A percentile compares a stretch with the other conserved stretches of the same genome.
phyloP scores from a whole-genome alignment of 176 grass and related monocot species.

The Urochloa ruziziensis region DNA sequence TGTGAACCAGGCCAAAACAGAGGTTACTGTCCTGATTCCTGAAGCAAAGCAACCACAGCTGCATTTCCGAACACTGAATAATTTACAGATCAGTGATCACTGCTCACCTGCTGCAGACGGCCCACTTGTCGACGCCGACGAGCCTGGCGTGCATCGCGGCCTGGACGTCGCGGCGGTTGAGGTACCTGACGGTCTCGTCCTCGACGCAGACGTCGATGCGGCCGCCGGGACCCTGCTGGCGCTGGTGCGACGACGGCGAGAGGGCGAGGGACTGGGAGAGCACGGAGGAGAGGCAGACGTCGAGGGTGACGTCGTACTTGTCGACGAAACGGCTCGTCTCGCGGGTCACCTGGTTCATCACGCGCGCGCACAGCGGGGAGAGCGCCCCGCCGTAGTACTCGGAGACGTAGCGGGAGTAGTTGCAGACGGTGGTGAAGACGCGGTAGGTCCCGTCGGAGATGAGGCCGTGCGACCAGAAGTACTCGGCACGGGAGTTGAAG shows the following conservation, averaged over 20 bases:
- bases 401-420: slow-evolving; percentile 91
- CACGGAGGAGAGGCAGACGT: slow-evolving; percentile 89
- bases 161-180: slow-evolving; percentile 88
- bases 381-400: slow-evolving; percentile 91
- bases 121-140: slow-evolving; percentile 72
- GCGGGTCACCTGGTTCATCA: slow-evolving; percentile 94
- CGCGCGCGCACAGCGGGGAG: slow-evolving; percentile 64
- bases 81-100: too few species aligned
- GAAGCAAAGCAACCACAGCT: too few species aligned
- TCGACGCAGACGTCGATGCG: slow-evolving; percentile 91
- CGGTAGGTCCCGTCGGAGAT: slow-evolving; percentile 89
- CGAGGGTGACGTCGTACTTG: slow-evolving; percentile 97
- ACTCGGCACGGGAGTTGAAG: slow-evolving; percentile 95
- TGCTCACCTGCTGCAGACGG: slow-evolving; percentile 77
- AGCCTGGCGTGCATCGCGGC: slow-evolving; percentile 70
- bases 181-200: slow-evolving; percentile 91
- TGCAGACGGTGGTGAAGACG: slow-evolving; percentile 76
- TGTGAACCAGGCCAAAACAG: slow-evolving; percentile 31
- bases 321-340: slow-evolving; percentile 97
- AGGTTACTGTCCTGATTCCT: neutral
- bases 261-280: slow-evolving; percentile 82
- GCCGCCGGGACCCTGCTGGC: slow-evolving; percentile 57
- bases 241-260: slow-evolving; percentile 40
- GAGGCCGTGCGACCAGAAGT: slow-evolving; percentile 97
- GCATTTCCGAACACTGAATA: too few species aligned